Evolutionary conservation across 2,329 filamentous ascomycete species (phyloP).

Genomic region (Grosmannia huntii): DNA sequence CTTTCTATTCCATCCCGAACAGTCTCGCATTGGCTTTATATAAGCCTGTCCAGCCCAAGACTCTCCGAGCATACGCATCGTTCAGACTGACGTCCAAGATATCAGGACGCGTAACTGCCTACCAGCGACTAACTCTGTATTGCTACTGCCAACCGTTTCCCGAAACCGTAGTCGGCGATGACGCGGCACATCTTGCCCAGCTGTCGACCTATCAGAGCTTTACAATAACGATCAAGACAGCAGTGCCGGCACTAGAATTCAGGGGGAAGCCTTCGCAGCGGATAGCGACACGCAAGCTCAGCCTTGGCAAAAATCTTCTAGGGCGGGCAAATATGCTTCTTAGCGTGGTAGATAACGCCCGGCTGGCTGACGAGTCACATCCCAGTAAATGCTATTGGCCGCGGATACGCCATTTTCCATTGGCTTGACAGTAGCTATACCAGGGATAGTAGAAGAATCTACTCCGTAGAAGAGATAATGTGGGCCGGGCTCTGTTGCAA

Average conservation of each 20-base stretch:
- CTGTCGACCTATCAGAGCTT: not conserved
- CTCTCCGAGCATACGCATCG: not conserved
- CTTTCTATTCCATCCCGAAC: not conserved
- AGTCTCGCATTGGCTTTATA: not conserved
- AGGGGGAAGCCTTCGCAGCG: not conserved
- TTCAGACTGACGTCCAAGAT: not conserved
- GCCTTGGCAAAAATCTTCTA: not conserved
- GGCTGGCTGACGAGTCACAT: not conserved
- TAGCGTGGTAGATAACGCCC: not conserved
- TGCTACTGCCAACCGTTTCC: not conserved
- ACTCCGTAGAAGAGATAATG: not conserved
- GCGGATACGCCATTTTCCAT: not conserved
- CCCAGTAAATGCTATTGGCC: not conserved
- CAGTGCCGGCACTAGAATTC: not conserved
- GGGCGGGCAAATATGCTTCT: not conserved
- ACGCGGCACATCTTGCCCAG: not conserved
- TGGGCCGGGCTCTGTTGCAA: not conserved
- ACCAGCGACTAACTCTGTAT: not conserved
- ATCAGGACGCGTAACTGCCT: not conserved
- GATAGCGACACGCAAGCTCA: not conserved
- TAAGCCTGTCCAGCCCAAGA: not conserved
- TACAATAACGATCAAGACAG: not conserved
- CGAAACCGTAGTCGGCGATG: not conserved
- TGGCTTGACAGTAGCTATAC: not conserved
- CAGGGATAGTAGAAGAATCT: not conserved